phyloP scores from a whole-genome alignment of 352 stramenopile genomes.

The Globisporangium acanthophoron region DNA sequence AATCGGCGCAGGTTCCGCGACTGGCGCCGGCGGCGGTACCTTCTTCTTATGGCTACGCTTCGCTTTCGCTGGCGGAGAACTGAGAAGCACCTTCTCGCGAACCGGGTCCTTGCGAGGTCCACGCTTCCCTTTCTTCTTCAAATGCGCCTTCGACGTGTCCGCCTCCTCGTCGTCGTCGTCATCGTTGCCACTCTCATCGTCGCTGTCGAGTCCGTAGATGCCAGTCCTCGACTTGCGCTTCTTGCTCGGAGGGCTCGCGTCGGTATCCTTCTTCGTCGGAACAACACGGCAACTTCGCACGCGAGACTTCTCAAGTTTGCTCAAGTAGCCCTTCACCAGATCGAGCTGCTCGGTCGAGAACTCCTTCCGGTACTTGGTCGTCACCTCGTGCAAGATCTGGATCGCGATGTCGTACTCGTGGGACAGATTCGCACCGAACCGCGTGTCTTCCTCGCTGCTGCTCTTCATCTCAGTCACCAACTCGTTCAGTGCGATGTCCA shows the following conservation, averaged over 20 bases:
- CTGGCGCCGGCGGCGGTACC: neutral
- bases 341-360: slow-evolving; percentile 83
- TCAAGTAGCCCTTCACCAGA: slow-evolving; percentile 65
- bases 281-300: slow-evolving; percentile 66
- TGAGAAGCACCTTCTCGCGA: neutral
- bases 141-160: slow-evolving; percentile 12
- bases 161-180: slow-evolving; percentile 18
- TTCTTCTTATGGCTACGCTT: slow-evolving; percentile 20
- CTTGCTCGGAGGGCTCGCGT: slow-evolving; percentile 18
- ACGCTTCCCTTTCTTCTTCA: slow-evolving; percentile 31
- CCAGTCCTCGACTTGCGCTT: slow-evolving; percentile 14
- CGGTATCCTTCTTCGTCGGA: slow-evolving; percentile 25
- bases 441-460: slow-evolving; percentile 35
- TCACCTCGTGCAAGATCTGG: slow-evolving; percentile 72
- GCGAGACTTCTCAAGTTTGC: slow-evolving; percentile 77
- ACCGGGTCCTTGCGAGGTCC: slow-evolving; percentile 27
- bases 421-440: slow-evolving; percentile 50
- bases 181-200: slow-evolving; percentile 23
- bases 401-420: slow-evolving; percentile 88
- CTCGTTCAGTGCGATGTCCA: slow-evolving; percentile 72
- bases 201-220: slow-evolving; percentile 27
- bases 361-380: slow-evolving; percentile 68
- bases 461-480: slow-evolving; percentile 62
- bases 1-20: slow-evolving; percentile 7
- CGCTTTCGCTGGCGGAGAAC: slow-evolving; percentile 13